Base-by-base conservation (phyloP, 768 basidiomycete genomes). In the Boletus insuetus region DNA sequence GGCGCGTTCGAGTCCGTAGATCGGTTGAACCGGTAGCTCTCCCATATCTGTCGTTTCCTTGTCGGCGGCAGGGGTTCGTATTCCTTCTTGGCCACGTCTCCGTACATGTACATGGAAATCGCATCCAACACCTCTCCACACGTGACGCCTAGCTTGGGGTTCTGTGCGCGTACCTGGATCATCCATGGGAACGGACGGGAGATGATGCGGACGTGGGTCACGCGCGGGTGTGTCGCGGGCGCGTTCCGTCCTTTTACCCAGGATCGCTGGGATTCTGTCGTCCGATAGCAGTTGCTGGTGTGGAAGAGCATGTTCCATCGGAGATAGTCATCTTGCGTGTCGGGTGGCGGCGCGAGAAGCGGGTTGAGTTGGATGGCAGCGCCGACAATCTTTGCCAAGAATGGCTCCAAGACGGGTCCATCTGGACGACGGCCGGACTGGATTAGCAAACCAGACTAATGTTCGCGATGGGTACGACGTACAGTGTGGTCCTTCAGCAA, bases 261-360 rank as follows among this genome's bases (percentile, higher is more conserved):
- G 0, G 87, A 88, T 22, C 82, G 74, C 3, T 73, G 58, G 4
- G 79, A 75, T 54, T 89, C 89, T n/a, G 74, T 77, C 5, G 84
- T 86, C 53, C 84, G 80, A 60, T 80, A 80, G 51, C 84, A 83
- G 55, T 82, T 77, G 39, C 76, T 79, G 7, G 86, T 79, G 7
- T 75, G 73, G 66, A 83, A 88, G 40, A 87, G 77, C 84, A 91
- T 86, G 70, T 87, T 86, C 87, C 88, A 90, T 45, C 79, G 81
- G 42, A 91, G 72, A 64, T 81, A 80, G 6, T 79, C 77, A 1
- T 80, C 77, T 6, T 71, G 61, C 5, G 68, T 66, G 10, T 76
- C 75, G 0, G 78, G 69, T 56, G 69, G 73, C 19, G 84, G 83
- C 0, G 70, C 63, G 16, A 90, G 73, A 24, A 89, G 75, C 0